Evolutionary conservation across 2,329 filamentous ascomycete species (phyloP).

Genomic region (Trichocomaceae sp.): DNA sequence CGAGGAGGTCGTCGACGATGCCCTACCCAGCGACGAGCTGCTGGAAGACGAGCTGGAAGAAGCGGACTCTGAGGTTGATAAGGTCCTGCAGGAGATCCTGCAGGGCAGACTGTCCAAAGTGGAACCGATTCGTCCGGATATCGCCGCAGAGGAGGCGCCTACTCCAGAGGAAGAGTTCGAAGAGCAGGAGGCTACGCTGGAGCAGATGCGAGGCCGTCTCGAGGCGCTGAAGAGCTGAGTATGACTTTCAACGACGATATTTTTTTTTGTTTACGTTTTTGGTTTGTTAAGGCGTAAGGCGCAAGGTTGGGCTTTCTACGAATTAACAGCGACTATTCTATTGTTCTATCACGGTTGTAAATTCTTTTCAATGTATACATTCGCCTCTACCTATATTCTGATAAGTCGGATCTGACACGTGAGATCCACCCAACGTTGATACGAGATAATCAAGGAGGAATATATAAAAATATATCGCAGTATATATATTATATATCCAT

Average conservation of each 20-base stretch:
- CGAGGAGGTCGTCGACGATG: conserved; percentile 92
- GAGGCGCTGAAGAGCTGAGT: conserved; percentile 81
- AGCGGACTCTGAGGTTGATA: conserved; percentile 81
- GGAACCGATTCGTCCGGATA: conserved; percentile 50
- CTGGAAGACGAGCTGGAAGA: conserved; percentile 67
- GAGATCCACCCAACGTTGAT: too few species aligned
- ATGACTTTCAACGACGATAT: background rate
- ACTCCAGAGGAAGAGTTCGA: conserved; percentile 66
- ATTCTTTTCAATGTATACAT: background rate
- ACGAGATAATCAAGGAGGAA: too few species aligned
- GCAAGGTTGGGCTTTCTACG: background rate
- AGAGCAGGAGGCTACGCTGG: conserved; percentile 81
- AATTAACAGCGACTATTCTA: background rate
- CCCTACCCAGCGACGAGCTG: conserved; percentile 65
- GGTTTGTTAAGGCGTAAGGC: background rate
- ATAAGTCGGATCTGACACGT: too few species aligned
- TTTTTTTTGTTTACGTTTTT: background rate
- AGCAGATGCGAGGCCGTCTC: conserved; percentile 86
- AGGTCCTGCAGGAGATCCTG: conserved; percentile 83
- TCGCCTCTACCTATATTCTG: background rate
- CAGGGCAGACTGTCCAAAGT: conserved; percentile 70
- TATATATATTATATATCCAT: too few species aligned
- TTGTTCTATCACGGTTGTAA: too few species aligned
- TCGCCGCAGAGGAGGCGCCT: conserved; percentile 44
- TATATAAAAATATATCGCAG: too few species aligned